Percentiles rank a stretch among this genome's conserved stretches.
Evolutionary conservation across 345 rosid genomes (phyloP).

Genomic region (Eucalyptus grandis): DNA sequence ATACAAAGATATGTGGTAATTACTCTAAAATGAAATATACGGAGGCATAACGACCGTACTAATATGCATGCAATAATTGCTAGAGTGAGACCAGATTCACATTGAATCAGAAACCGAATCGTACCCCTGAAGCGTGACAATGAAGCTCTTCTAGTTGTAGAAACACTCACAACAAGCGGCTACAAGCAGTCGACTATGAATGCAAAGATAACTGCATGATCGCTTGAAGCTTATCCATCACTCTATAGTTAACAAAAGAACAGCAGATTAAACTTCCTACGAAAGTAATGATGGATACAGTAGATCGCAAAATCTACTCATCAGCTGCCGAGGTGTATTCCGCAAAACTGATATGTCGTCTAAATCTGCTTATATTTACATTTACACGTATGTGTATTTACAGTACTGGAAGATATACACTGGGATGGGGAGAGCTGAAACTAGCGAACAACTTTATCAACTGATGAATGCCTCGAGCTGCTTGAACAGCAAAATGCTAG

Average conservation of each 20-base stretch:
- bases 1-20: background rate
- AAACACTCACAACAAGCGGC: background rate
- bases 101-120: background rate
- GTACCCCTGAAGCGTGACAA: background rate
- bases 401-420: background rate
- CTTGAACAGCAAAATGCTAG: background rate
- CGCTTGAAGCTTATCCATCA: background rate
- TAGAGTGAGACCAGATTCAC: background rate
- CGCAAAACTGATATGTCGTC: background rate
- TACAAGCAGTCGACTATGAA: background rate
- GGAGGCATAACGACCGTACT: background rate
- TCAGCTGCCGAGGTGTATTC: background rate
- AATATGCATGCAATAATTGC: background rate
- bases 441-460: background rate
- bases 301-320: background rate
- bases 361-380: constrained; percentile 2
- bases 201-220: background rate
- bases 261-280: background rate
- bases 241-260: background rate
- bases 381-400: constrained; percentile 23
- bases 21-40: background rate
- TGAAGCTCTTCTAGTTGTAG: background rate
- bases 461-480: background rate
- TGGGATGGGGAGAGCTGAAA: background rate
- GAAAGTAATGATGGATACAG: background rate